Evolutionary conservation across 1,284 basidiomycete species (phyloP).

Genomic region (Rhodofomes roseus): DNA sequence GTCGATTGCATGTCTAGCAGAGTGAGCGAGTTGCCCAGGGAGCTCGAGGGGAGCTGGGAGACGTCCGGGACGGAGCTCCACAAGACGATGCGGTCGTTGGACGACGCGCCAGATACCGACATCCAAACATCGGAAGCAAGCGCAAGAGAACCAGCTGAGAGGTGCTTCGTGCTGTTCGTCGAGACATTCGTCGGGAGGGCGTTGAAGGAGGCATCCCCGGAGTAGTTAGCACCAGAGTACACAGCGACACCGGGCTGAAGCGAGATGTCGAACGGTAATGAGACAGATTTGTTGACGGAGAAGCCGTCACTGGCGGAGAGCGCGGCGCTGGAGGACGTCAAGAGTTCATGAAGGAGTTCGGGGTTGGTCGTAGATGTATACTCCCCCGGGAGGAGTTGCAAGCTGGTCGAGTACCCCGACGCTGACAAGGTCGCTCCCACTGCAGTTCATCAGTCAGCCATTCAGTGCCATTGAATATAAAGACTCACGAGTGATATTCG

Average conservation of each 20-base stretch:
- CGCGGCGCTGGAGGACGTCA: constrained; percentile 59
- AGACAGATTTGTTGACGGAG: constrained; percentile 40
- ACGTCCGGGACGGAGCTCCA: constrained; percentile 80
- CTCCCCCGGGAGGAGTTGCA: constrained; percentile 70
- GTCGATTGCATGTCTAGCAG: constrained; percentile 66
- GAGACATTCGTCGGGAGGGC: constrained; percentile 45
- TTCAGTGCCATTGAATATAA: not conserved
- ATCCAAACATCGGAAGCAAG: constrained; percentile 67
- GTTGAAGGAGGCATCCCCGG: constrained; percentile 58
- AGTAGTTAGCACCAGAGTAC: constrained; percentile 57
- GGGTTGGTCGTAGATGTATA: constrained; percentile 70
- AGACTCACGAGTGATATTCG: constrained; percentile 64
- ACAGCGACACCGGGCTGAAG: constrained; percentile 62
- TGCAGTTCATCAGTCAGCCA: constrained; percentile 27
- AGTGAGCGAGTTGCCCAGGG: constrained; percentile 42
- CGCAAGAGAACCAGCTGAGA: constrained; percentile 54
- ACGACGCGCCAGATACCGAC: constrained; percentile 48
- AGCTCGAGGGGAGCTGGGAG: constrained; percentile 52
- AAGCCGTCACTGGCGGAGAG: constrained; percentile 62
- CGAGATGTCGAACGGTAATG: constrained; percentile 61
- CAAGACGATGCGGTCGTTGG: constrained; percentile 53
- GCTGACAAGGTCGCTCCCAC: constrained; percentile 65
- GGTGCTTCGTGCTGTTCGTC: constrained; percentile 45
- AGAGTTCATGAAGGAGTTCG: constrained; percentile 59
- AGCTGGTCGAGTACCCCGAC: constrained; percentile 43